Percentiles rank a stretch among this genome's conserved stretches.
These are phyloP conservation scores for Teratosphaeria zuluensis DNA, from an alignment of 2,329 filamentous ascomycete genomes.

Conservation along the genomic window DNA sequence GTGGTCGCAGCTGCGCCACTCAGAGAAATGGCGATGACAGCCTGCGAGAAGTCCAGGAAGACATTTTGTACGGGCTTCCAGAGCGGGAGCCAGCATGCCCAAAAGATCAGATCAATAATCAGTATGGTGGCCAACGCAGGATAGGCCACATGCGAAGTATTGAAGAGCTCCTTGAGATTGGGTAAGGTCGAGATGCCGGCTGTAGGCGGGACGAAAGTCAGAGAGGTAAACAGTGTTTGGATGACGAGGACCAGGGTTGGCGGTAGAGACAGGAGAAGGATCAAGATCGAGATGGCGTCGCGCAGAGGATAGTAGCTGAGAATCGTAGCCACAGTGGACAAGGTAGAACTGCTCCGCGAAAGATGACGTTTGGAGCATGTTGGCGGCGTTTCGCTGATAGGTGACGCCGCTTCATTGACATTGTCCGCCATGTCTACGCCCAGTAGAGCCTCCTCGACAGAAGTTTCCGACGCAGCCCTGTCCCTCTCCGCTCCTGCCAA, in stretches of 20 bases:
- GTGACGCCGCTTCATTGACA: constrained; percentile 13
- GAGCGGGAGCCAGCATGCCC: constrained; percentile 70
- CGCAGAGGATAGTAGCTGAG: constrained; percentile 81
- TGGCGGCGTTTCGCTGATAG: constrained; percentile 12
- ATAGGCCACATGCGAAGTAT: constrained; percentile 66
- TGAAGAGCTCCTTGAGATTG: constrained; percentile 84
- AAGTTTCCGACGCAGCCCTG: constrained; percentile 34
- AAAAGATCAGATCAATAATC: constrained; percentile 74
- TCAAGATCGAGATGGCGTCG: constrained; percentile 93
- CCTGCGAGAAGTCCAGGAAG: constrained; percentile 81
- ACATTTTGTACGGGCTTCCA: constrained; percentile 83
- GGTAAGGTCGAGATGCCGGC: constrained; percentile 64
- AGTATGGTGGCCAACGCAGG: constrained; percentile 78
- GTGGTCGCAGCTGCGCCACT: constrained; percentile 67
- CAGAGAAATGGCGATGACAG: constrained; percentile 83
- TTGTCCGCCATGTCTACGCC: constrained; percentile 21
- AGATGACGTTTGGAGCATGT: constrained; percentile 43
- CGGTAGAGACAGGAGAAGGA: constrained; percentile 86
- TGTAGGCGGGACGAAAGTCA: constrained; percentile 78
- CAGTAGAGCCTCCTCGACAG: constrained; percentile 28
- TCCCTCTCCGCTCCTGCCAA: constrained; percentile 22
- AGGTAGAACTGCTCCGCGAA: constrained; percentile 58
- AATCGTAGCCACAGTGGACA: constrained; percentile 75
- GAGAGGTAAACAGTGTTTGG: constrained; percentile 82
- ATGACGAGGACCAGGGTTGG: constrained; percentile 80